Percentiles rank a stretch among this genome's conserved stretches.
Evolutionary conservation across 177 flowering plant genomes (phyloP).

Genomic region (Vitis hybrid): DNA sequence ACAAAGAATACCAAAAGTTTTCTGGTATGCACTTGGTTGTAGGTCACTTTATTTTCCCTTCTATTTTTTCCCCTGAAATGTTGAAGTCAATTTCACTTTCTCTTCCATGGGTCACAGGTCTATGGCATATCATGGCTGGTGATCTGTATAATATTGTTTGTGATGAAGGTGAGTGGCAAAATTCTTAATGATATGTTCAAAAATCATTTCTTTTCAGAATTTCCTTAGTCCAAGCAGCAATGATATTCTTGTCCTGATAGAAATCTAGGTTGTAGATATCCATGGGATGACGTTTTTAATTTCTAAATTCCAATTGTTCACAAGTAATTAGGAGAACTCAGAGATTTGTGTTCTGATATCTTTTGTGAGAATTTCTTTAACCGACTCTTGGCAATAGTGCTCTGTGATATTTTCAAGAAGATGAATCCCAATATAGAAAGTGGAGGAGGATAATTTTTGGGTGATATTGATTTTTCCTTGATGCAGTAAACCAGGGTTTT

Average conservation of each 20-base stretch:
- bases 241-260: background rate
- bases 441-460: too few relatives aligned
- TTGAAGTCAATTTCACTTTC: background rate
- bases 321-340: too few relatives aligned
- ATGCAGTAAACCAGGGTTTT: too few relatives aligned
- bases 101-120: conserved; percentile 42
- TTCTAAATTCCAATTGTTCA: background rate
- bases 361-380: too few relatives aligned
- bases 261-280: background rate
- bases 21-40: conserved; percentile 41
- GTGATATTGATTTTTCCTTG: too few relatives aligned
- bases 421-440: too few relatives aligned
- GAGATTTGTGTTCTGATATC: too few relatives aligned
- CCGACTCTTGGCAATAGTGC: too few relatives aligned
- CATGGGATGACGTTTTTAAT: background rate
- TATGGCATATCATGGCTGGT: conserved; percentile 78
- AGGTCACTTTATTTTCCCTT: background rate
- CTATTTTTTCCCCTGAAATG: background rate
- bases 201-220: background rate
- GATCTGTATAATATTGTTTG: conserved; percentile 47
- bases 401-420: too few relatives aligned
- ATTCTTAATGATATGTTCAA: background rate
- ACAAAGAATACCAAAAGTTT: conserved; percentile 55
- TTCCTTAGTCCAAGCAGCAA: too few relatives aligned
- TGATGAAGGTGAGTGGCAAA: conserved; percentile 60